A percentile compares a stretch with the other conserved stretches of the same genome.
Evolutionary conservation across 2,329 filamentous ascomycete species (phyloP).

Genomic region (Penicillium sp.): DNA sequence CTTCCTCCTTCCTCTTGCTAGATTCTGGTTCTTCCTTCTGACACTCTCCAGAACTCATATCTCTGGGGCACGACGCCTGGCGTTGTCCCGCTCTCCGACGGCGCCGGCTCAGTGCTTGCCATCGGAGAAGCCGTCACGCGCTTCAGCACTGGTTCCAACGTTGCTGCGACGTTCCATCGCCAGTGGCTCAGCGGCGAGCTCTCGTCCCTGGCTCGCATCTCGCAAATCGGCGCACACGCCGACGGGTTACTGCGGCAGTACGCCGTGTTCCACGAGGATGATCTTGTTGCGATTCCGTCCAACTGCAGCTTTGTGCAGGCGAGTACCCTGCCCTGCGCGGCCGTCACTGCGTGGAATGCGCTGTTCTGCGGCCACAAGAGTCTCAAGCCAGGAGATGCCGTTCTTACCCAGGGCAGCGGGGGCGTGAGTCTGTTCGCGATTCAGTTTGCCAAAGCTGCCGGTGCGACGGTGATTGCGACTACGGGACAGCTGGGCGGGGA

Average conservation of each 20-base stretch:
- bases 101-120: background rate
- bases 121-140: background rate
- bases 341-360: constrained; percentile 52
- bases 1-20: background rate
- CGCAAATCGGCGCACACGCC: background rate
- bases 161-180: background rate
- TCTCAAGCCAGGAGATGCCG: constrained; percentile 52
- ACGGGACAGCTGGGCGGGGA: constrained; percentile 47
- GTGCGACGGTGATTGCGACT: constrained; percentile 56
- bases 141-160: background rate
- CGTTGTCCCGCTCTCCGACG: background rate
- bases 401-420: constrained; percentile 59
- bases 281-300: constrained; percentile 60
- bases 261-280: constrained; percentile 63
- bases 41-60: background rate
- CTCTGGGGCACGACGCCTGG: background rate
- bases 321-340: constrained; percentile 51
- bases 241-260: constrained; percentile 54
- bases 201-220: background rate
- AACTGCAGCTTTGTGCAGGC: constrained; percentile 53
- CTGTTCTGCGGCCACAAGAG: constrained; percentile 51
- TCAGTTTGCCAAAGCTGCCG: constrained; percentile 50
- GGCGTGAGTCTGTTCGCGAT: constrained; percentile 57
- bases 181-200: background rate
- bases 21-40: no score